Evolutionary conservation across 805 yeast genomes (phyloP).

Genomic region (Wickerhamomyces strasburgensis): DNA sequence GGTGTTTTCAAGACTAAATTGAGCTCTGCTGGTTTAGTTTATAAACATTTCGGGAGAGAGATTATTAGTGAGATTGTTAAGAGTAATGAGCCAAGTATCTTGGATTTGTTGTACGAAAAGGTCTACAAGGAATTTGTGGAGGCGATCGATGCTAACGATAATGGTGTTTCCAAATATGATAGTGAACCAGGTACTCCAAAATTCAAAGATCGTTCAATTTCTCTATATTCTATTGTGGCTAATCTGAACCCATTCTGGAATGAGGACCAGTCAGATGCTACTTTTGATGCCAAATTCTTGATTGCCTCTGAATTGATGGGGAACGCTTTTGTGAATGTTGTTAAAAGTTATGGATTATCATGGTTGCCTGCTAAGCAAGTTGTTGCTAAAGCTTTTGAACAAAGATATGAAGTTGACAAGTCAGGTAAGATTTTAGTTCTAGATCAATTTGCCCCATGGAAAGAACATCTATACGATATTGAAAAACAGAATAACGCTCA

Average conservation of each 20-base stretch:
- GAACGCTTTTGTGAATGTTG: slow-evolving; percentile 58
- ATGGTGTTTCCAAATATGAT: slow-evolving; percentile 75
- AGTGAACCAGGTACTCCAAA: slow-evolving; percentile 45
- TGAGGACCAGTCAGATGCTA: slow-evolving; percentile 57
- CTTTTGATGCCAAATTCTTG: slow-evolving; percentile 59
- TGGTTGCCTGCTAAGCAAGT: slow-evolving; percentile 88
- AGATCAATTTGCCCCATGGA: slow-evolving; percentile 88
- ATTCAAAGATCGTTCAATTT: slow-evolving; percentile 68
- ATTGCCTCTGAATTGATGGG: slow-evolving; percentile 85
- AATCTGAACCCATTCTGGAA: slow-evolving; percentile 86
- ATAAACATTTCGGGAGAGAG: slow-evolving; percentile 77
- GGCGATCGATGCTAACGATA: slow-evolving; percentile 93
- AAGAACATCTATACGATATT: slow-evolving; percentile 76
- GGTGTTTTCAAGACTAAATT: slow-evolving; percentile 63
- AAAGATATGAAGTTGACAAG: slow-evolving; percentile 53
- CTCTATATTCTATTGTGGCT: slow-evolving; percentile 73
- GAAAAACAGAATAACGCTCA: slow-evolving; percentile 56
- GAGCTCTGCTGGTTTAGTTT: slow-evolving; percentile 90
- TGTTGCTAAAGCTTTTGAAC: slow-evolving; percentile 64
- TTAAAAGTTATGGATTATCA: slow-evolving; percentile 68
- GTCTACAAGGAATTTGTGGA: slow-evolving; percentile 86
- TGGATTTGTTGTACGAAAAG: slow-evolving; percentile 65
- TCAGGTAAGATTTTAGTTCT: slow-evolving; percentile 74
- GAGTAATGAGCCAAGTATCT: slow-evolving; percentile 33
- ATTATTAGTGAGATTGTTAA: slow-evolving; percentile 52